Base-by-base conservation (phyloP, 768 basidiomycete species). In the Gelatoporia subvermispora region DNA sequence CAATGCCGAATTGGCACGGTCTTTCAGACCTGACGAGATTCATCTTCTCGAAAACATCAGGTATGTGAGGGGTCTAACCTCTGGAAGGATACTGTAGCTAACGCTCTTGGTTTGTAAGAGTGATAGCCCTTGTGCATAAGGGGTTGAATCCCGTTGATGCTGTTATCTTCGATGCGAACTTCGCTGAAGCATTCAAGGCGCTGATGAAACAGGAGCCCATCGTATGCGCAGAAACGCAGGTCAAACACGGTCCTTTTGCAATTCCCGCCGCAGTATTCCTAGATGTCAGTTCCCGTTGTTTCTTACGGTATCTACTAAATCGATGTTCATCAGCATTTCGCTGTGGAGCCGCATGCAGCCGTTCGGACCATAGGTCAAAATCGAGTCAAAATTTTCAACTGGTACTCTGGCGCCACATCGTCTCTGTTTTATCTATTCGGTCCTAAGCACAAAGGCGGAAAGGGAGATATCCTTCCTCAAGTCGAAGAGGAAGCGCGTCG, bases 191-290 rank as follows among this genome's bases (percentile, higher is more conserved):
- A 0, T 59, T 51, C 48, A 34, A 28, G 25, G n/a, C 2, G 10
- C 49, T 59, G 9, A 39, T 53, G 3, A 25, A 45, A 10, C 45
- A 28, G 2, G 17, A 41, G 8, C 28, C 45, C 2, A 13, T 52
- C 4, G 35, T 24, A 35, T 59, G 58, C 41, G 35, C 35, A 4
- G 20, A 49, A 20, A 56, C 45, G 1, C 38, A 34, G 4, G 34
- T 16, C n/a, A n/a, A 28, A 17, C 40, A 41, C 21, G 21, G 23
- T 2, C 11, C 53, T 3, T 2, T 55, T 8, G 41, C 45, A 1
- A 51, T 31, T 18, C 59, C 59, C 1, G 22, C 42, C 15, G 54
- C 53, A 5, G 45, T 48, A 1, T 43, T 57, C 25, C 35, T 55
- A 1, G 59, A 60, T 31, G 59, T 60, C 20, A 36, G 59, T 48